Evolutionary conservation across 768 basidiomycete genomes (phyloP).

Genomic region (Pleurotus pulmonarius): DNA sequence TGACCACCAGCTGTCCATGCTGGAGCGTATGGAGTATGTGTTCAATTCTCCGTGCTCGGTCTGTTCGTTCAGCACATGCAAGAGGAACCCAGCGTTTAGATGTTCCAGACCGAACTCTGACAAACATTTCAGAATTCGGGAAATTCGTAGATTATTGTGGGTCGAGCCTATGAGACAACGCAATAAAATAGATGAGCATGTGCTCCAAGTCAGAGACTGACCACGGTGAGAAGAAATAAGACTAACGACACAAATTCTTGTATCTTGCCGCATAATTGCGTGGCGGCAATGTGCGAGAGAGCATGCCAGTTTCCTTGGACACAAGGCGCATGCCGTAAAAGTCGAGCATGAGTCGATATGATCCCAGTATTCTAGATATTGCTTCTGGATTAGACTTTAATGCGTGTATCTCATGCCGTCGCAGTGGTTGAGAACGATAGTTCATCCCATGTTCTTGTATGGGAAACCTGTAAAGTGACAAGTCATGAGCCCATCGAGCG

Average conservation of each 20-base stretch:
- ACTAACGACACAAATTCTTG: slow-evolving; percentile 64
- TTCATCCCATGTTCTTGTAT: slow-evolving; percentile 76
- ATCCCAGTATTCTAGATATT: slow-evolving; percentile 47
- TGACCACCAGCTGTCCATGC: slow-evolving; percentile 80
- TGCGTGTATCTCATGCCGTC: slow-evolving; percentile 54
- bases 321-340: slow-evolving; percentile 76
- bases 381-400: slow-evolving; percentile 51
- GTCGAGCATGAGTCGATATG: slow-evolving; percentile 73
- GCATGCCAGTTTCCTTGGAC: slow-evolving; percentile 52
- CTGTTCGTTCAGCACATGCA: slow-evolving; percentile 69
- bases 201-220: not conserved
- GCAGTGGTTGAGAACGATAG: slow-evolving; percentile 60
- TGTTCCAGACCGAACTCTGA: slow-evolving; percentile 68
- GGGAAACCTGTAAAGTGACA: slow-evolving; percentile 60
- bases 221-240: slow-evolving; percentile 5
- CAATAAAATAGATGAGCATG: not conserved
- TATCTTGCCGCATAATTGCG: slow-evolving; percentile 53
- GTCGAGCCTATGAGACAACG: slow-evolving; percentile 35
- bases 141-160: slow-evolving; percentile 78
- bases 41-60: slow-evolving; percentile 54
- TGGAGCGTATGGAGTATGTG: slow-evolving; percentile 41
- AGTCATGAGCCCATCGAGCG: not conserved
- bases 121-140: slow-evolving; percentile 72
- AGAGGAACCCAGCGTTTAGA: slow-evolving; percentile 61
- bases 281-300: slow-evolving; percentile 48